These are phyloP conservation scores for Quercus glauca DNA, from an alignment of 306 rosid genomes.

Conservation along the genomic window DNA sequence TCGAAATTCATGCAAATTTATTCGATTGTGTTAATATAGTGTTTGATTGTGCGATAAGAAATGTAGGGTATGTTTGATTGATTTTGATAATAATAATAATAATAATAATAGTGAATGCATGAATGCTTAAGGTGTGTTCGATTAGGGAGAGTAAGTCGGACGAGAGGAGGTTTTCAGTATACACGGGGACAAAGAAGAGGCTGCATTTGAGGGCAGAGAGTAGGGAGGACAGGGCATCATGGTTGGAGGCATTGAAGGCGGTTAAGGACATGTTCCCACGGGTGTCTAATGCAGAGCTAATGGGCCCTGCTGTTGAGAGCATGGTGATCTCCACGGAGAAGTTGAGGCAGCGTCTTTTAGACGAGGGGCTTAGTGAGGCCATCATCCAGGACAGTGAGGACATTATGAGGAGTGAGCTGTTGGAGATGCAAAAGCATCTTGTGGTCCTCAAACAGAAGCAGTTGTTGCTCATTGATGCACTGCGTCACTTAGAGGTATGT, in stretches of 20 bases:
- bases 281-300: slow-evolving; percentile 55
- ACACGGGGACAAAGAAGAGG: slow-evolving; percentile 53
- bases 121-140: slow-evolving; percentile 38
- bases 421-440: slow-evolving; percentile 56
- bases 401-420: slow-evolving; percentile 66
- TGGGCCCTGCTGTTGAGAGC: slow-evolving; percentile 51
- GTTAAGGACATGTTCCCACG: slow-evolving; percentile 77
- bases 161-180: slow-evolving; percentile 38
- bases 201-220: slow-evolving; percentile 50
- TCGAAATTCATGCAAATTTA: too few relatives aligned
- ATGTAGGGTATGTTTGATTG: too few relatives aligned
- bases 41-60: too few relatives aligned
- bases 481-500: slow-evolving; percentile 81
- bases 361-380: slow-evolving; percentile 61
- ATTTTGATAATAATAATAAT: neutral
- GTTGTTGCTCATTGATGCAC: slow-evolving; percentile 57
- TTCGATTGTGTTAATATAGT: too few relatives aligned
- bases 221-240: slow-evolving; percentile 33
- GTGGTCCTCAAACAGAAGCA: slow-evolving; percentile 81
- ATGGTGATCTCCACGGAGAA: slow-evolving; percentile 50
- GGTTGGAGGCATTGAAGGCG: slow-evolving; percentile 44
- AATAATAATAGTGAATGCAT: too few relatives aligned
- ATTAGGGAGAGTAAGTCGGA: slow-evolving; percentile 39
- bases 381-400: slow-evolving; percentile 65
- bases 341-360: slow-evolving; percentile 50